These are phyloP conservation scores for Singerocomus inundabilis DNA, from an alignment of 1,284 basidiomycete genomes.

Conservation along the genomic window DNA sequence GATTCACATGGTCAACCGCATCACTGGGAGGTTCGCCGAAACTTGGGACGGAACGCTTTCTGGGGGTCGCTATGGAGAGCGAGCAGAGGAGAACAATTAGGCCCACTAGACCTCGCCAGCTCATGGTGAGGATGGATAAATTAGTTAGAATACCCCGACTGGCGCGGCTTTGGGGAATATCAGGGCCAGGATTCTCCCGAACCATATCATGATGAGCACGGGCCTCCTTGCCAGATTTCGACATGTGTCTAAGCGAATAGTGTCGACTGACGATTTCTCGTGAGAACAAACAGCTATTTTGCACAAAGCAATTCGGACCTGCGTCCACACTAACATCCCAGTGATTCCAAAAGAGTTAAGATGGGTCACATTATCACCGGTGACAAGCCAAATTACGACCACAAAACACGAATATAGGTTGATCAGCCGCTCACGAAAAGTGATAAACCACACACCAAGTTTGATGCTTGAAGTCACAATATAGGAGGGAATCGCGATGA, in stretches of 20 bases:
- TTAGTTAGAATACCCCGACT: background rate
- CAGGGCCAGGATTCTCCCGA: background rate
- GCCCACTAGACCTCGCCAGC: conserved; percentile 14
- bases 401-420: background rate
- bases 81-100: conserved; percentile 15
- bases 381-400: background rate
- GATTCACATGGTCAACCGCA: conserved; percentile 52
- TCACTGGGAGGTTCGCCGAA: conserved; percentile 39
- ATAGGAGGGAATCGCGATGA: background rate
- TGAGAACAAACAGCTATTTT: background rate
- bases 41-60: conserved; percentile 1
- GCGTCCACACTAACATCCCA: background rate
- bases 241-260: conserved; percentile 5
- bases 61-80: conserved; percentile 3
- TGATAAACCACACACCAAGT: background rate
- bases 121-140: background rate
- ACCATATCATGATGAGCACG: background rate
- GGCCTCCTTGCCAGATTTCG: background rate
- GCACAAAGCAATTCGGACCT: background rate
- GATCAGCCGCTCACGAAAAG: background rate
- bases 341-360: background rate
- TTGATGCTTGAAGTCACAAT: background rate
- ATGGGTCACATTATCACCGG: background rate
- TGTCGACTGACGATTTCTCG: background rate
- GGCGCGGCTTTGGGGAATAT: background rate